Evolutionary conservation across 306 rosid species (phyloP), one percentile per base, ranked within the genome.

Genomic region (Pterocarpus macrocarpus): DNA sequence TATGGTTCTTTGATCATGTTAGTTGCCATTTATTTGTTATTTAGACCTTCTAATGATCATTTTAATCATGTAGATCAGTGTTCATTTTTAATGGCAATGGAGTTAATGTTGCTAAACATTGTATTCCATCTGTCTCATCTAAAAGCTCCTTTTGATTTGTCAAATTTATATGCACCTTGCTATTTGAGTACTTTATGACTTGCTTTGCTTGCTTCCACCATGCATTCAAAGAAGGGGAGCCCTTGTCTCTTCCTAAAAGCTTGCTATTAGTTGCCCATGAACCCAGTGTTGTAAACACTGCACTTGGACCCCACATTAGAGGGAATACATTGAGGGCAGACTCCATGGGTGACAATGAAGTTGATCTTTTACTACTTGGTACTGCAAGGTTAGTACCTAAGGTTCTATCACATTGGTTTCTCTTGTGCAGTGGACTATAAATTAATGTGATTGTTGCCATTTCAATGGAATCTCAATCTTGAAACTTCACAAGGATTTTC

Each of bases 251-350:
- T 80, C 90, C 94, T 8, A 92, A 87, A 71, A 91, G 96, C 56
- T 85, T 89, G 74, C 8, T 74, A 15, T 82, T 94, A 56, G 97
- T 94, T 57, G 85, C 90, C 63, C 98, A 94, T 59, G 98, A 94
- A 82, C 97, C 98, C 3, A 82, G 91, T 73, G 83, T 68, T 72
- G 93, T 88, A 59, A 86, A 85, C 87, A 86, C 92, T 3, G 80
- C 89, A 8, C 97, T 94, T 44, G 97, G 97, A 80, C 89, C 98
- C 45, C 97, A 94, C 83, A 88, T 91, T 71, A 86, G 98, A 85
- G 98, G 98, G 73, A 82, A 77, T 45, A 80, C 90, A 8, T 74
- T 94, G 80, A 94, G 90, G 80, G 93, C 96, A 44, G 86, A 69
- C 85, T 90, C 98, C 70, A 83, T 90, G 52, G 98, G 97, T 61